Base-by-base conservation (phyloP, 352 stramenopile genomes). In the Globisporangium recalcitrans region DNA sequence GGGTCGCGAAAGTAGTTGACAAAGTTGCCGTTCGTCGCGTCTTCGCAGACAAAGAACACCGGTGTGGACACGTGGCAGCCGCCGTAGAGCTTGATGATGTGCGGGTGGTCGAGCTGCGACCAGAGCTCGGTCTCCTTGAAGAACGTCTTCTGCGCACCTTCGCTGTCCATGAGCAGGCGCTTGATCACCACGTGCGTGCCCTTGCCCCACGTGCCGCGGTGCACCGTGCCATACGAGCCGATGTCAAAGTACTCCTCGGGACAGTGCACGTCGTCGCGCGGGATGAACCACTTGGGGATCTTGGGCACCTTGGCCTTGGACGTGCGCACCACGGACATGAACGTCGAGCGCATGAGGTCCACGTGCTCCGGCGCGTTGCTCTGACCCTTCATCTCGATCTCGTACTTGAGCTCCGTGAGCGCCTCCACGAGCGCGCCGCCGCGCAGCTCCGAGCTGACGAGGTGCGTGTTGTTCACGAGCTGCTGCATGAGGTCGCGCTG, bases 11-110 rank as follows among this genome's bases (percentile, higher is more conserved):
- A 74, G 51, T 70, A 84, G 21, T 63, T 42, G 34, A 71, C 72
- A 8, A 85, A 68, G 61, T 83, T 77, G 0, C 74, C 74, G 21
- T 73, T 60, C 29, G 60, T 68, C 3, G 72, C 75, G 16, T 74
- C 71, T 24, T 85, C 77, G 29, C 68, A 77, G 3, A 83, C 73
- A 24, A 67, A 68, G 65, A 63, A 67, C 32, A 62, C 9, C 11
- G 62, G 62, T 32, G 14, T 59, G 64, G 55, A 52, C 24, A 65
- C 60, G 21, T 62, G 60, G 13, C 60, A 65, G 2, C 32, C 60
- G 11, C 60, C 34, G 34, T 42, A 54, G 19, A 65, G 51, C n/a
- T 32, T 53, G 22, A 65, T 52, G 32, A 61, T 32, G 21, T 65
- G 21, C 24, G 24, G 49, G n/a, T 65, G 51, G 3, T 53, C 26